Evolutionary conservation across 129 eudicot species (phyloP), one percentile per base, ranked within the genome.

Genomic region (Escallonia herrerae): DNA sequence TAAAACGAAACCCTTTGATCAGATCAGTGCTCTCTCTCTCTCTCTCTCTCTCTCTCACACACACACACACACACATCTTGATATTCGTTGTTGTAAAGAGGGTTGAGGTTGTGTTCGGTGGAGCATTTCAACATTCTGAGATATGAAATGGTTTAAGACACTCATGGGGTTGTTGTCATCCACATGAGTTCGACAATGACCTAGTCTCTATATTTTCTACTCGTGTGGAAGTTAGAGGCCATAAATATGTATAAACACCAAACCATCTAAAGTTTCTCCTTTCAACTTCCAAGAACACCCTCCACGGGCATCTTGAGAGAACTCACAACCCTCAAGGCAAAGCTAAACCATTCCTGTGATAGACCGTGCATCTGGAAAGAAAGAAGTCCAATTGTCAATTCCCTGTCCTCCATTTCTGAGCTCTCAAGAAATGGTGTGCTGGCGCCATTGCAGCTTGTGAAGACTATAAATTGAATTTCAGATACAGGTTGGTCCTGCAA

Each of bases 291-390:
- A 43, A 54, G 33, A 66, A 39, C 50, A 54, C 43, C 10, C 3
- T 39, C 74, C 89, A 86, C 94, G 83, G 72, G 94, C 72, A 65
- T 72, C 94, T 72, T 72, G 86, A 74, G 67, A 67, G 49, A 68
- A 76, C 62, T 63, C 66, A 67, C 72, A 74, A 70, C 68, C 81
- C 70, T 74, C 69, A 63, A 46, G 60, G 15, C 43, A 61, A 66
- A 38, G 56, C 39, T 33, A 37, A 39, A 48, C 72, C 64, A 9
- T 65, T 73, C 77, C 45, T 73, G 77, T 73, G 71, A 73, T 33
- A 22, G 33, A 22, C 65, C 42, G 15, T 14, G 72, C 45, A 54
- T 47, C 53, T 13, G 57, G 58, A 73, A 42, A 46, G 14, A 67
- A 13, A 12, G 72, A 7, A 10, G 8, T 11, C 15, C 8, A 7